Evolutionary conservation across 2,329 filamentous ascomycete species (phyloP).

Genomic region (Paramyrothecium roridum): DNA sequence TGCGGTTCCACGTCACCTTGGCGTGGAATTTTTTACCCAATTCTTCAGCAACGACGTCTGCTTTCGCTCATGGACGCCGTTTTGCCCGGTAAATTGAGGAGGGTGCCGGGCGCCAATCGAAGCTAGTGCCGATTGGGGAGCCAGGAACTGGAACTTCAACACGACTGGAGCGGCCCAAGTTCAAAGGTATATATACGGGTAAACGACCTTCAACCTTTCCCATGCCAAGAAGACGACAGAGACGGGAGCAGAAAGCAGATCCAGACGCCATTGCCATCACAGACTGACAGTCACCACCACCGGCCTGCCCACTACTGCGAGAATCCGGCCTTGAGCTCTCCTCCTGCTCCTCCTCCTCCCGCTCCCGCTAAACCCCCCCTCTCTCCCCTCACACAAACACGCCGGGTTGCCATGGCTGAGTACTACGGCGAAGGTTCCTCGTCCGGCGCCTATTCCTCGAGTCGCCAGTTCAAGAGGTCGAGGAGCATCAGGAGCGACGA

Average conservation of each 20-base stretch:
- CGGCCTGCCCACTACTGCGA: too few relatives aligned
- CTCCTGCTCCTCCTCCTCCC: too few relatives aligned
- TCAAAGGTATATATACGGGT: neutral
- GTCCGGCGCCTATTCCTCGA: constrained; percentile 12
- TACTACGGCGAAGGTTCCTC: constrained; percentile 20
- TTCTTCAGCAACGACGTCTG: neutral
- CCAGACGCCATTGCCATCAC: too few relatives aligned
- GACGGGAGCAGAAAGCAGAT: too few relatives aligned
- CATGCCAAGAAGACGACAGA: too few relatives aligned
- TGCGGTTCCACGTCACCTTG: neutral
- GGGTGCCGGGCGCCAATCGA: neutral
- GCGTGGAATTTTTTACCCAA: neutral
- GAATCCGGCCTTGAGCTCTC: too few relatives aligned
- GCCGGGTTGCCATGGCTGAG: constrained; percentile 17
- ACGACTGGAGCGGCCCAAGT: neutral
- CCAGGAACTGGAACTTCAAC: neutral
- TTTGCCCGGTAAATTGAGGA: neutral
- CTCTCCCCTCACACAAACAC: too few relatives aligned
- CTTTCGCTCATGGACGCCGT: neutral
- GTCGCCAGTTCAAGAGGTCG: constrained; percentile 23
- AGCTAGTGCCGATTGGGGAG: neutral
- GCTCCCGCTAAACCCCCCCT: too few relatives aligned
- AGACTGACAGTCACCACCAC: too few relatives aligned
- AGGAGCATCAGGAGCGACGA: constrained; percentile 40
- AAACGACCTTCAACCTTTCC: too few relatives aligned